Base-by-base conservation (phyloP, 2,329 filamentous ascomycete genomes). In the Lasiodiplodia theobromae region DNA sequence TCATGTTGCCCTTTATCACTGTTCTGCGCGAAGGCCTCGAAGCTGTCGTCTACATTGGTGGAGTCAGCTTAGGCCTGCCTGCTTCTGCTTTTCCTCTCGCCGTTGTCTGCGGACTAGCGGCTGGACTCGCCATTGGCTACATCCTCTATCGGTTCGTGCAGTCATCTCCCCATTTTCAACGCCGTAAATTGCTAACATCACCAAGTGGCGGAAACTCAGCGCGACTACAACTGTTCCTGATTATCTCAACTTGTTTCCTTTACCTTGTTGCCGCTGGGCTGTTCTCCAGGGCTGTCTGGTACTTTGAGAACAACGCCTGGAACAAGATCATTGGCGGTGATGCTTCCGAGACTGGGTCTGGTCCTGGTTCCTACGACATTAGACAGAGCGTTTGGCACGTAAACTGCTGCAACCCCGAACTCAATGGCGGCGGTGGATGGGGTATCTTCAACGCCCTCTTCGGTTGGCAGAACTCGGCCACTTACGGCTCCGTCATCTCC, bases 391-490 rank as follows among this genome's bases (percentile, higher is more conserved):
- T 57, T n/a, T 67, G 44, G 21, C 68, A 93, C 28, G 58, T 51
- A 25, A 62, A 92, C 89, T 96, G 92, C 83, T 96, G 92, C 78
- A 94, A 88, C 73, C 91, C 93, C 0, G 82, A 88, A 64, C 80
- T 90, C 40, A 89, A 92, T 70, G 91, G 91, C 31, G 91, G 91
- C 57, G 89, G 90, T 38, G 92, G 91, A 52, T 97, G 93, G 93
- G 92, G 92, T 67, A 89, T 97, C 72, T 93, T 97, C 84, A 95
- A 96, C 74, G 89, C 92, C 69, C 85, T 97, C 63, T 84, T 97
- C 10, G 93, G 94, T 68, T 97, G 94, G 94, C 87, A 89, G 70
- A 97, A 97, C 82, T 93, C 91, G 16, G 94, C 92, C 4, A 96
- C 93, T 1, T 94, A 95, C 74, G 93, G 93, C 64, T 94, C 92